Base-by-base conservation (phyloP, 768 basidiomycete species). In the Tulasnella sp. region DNA sequence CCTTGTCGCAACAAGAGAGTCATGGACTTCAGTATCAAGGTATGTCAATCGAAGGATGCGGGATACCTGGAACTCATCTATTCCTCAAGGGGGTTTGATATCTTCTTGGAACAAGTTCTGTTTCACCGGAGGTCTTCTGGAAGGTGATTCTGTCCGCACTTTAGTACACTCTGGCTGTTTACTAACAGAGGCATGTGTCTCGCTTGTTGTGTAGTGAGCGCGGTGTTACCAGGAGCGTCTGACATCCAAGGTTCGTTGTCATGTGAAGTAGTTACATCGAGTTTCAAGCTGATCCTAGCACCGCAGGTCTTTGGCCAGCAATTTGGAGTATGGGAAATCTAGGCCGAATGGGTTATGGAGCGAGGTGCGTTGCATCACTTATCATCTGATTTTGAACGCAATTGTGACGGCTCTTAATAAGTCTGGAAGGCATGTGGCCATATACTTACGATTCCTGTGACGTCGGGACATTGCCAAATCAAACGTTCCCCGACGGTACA, bases 261-360 rank as follows among this genome's bases (percentile, higher is more conserved):
- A 48, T 21, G n/a, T 48, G 47, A 7, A n/a, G n/a, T 23, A 7
- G 19, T n/a, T 21, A 48, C n/a, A n/a, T 29, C n/a, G n/a, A 11
- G 21, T 7, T n/a, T 5, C 5, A 48, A 7, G 27, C 27, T 23
- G 19, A 48, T 21, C 47, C 47, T 48, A n/a, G 34, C 15, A 5
- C 27, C 5, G n/a, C n/a, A 10, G 89, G 90, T 5, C 76, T 88
- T 62, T 96, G 92, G 95, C 91, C 93, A 56, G 79, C 77, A 30
- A 66, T 79, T 42, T 80, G 78, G 82, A 80, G 65, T 71, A 83
- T 73, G 76, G 84, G 80, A n/a, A 81, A 95, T 67, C 72, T 96
- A 75, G 86, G 93, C 49, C 80, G 92, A 49, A 90, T 88, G 23
- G 90, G 92, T 21, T 94, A 85, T 68, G 92, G 92, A 65, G 90